Evolutionary conservation across 495 filamentous ascomycete species (phyloP).

Genomic region (Endocarpon pusillum): DNA sequence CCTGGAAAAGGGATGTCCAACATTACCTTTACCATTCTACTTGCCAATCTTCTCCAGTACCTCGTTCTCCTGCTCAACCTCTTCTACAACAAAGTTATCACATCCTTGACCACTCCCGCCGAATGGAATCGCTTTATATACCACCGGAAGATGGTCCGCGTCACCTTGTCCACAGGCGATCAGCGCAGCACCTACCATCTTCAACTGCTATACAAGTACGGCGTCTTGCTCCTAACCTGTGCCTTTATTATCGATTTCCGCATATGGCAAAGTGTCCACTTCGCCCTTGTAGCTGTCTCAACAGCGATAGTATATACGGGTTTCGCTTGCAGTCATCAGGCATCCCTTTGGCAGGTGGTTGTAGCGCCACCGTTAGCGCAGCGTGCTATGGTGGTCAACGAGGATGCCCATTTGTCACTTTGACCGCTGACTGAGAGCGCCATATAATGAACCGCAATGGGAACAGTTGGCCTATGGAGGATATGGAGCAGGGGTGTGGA

Average conservation of each 20-base stretch:
- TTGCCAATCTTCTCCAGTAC: conserved; percentile 24
- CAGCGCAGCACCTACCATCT: conserved; percentile 6
- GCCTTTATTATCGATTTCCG: too few relatives aligned
- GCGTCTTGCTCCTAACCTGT: conserved; percentile 2
- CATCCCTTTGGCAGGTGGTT: conserved; percentile 16
- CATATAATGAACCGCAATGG: too few relatives aligned
- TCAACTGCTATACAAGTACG: conserved; percentile 6
- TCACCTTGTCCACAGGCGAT: conserved; percentile 2
- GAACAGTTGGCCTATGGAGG: too few relatives aligned
- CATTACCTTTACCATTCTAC: conserved; percentile 10
- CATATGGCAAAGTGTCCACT: too few relatives aligned
- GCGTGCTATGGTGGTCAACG: too few relatives aligned
- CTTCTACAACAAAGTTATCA: conserved; percentile 18
- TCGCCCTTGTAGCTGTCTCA: too few relatives aligned
- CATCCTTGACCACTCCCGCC: conserved; percentile 17
- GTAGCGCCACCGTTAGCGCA: conserved; percentile 14
- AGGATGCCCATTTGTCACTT: too few relatives aligned
- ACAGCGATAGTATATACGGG: too few relatives aligned
- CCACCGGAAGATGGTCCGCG: conserved; percentile 16
- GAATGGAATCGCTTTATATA: conserved; percentile 15
- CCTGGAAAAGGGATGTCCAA: background rate
- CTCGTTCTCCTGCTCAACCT: conserved; percentile 23
- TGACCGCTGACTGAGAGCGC: too few relatives aligned
- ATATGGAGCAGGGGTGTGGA: too few relatives aligned
- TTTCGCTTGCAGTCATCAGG: too few relatives aligned